These are phyloP conservation scores for Prillingera fragicola DNA, from an alignment of 1,284 basidiomycete species.

Conservation along the genomic window DNA sequence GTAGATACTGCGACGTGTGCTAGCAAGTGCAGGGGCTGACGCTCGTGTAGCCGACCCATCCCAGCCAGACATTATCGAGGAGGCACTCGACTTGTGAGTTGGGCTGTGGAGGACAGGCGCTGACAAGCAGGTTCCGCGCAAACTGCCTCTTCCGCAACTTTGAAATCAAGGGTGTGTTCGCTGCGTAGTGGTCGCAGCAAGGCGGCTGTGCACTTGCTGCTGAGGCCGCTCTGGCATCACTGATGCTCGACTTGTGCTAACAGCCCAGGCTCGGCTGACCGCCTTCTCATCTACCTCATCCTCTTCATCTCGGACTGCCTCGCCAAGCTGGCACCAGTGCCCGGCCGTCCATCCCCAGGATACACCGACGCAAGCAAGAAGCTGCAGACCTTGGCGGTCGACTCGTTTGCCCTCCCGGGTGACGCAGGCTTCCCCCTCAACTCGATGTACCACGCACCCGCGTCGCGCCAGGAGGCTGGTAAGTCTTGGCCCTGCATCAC, in stretches of 20 bases:
- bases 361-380: constrained; percentile 84
- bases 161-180: constrained; percentile 79
- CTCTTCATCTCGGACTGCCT: constrained; percentile 98
- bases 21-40: neutral
- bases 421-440: constrained; percentile 95
- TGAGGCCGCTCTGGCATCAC: too few species aligned
- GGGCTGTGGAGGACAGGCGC: neutral
- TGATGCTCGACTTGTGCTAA: too few species aligned
- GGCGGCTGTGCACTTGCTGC: too few species aligned
- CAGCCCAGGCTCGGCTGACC: constrained; percentile 70
- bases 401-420: constrained; percentile 88
- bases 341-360: constrained; percentile 51
- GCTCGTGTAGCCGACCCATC: constrained; percentile 60
- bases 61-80: constrained; percentile 86
- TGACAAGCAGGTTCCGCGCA: constrained; percentile 69
- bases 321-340: constrained; percentile 65
- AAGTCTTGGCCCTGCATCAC: too few species aligned
- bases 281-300: constrained; percentile 93
- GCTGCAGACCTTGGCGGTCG: constrained; percentile 85
- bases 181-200: constrained; percentile 8
- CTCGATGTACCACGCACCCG: constrained; percentile 79
- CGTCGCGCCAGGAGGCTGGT: constrained; percentile 76
- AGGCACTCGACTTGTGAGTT: constrained; percentile 74
- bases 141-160: constrained; percentile 99
- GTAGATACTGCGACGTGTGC: constrained; percentile 49